Evolutionary conservation across 2,329 filamentous ascomycete genomes (phyloP).

Genomic region (Teratosphaeriaceae sp.): DNA sequence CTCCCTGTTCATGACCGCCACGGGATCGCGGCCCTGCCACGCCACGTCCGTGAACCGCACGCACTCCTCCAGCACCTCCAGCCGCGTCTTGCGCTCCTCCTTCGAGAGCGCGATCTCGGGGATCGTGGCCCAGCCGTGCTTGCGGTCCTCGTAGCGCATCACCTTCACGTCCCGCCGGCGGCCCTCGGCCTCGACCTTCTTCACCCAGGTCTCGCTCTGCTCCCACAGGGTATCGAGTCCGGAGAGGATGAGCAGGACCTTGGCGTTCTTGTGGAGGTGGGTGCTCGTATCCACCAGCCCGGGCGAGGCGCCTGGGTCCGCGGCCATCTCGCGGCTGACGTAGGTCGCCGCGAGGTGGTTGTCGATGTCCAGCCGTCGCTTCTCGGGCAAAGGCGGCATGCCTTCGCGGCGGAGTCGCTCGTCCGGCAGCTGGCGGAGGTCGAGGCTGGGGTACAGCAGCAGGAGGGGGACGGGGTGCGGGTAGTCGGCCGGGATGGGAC

Average conservation of each 20-base stretch:
- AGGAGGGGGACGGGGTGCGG: constrained; percentile 33
- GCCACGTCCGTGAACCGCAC: constrained; percentile 26
- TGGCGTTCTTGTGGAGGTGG: constrained; percentile 31
- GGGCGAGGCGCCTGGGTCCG: constrained; percentile 35
- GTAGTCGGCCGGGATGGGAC: constrained; percentile 30
- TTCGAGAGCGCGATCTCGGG: constrained; percentile 32
- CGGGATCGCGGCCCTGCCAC: constrained; percentile 23
- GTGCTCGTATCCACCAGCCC: constrained; percentile 26
- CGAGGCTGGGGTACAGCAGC: constrained; percentile 39
- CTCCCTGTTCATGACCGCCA: constrained; percentile 11
- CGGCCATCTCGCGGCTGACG: constrained; percentile 31
- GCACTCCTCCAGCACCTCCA: constrained; percentile 32
- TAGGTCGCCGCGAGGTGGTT: constrained; percentile 35
- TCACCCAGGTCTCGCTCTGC: constrained; percentile 38
- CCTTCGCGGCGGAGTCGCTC: constrained; percentile 31
- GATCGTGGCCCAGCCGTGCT: constrained; percentile 40
- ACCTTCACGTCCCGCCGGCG: constrained; percentile 26
- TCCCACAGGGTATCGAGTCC: constrained; percentile 36
- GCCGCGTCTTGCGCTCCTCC: constrained; percentile 31
- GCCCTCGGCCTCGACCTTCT: constrained; percentile 29
- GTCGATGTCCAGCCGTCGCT: constrained; percentile 26
- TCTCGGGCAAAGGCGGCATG: constrained; percentile 26
- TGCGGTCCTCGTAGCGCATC: constrained; percentile 15
- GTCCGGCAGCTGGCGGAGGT: constrained; percentile 35
- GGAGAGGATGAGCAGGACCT: constrained; percentile 36